Base-by-base conservation (phyloP, 768 basidiomycete species). In the Rhizopogon vinicolor region DNA sequence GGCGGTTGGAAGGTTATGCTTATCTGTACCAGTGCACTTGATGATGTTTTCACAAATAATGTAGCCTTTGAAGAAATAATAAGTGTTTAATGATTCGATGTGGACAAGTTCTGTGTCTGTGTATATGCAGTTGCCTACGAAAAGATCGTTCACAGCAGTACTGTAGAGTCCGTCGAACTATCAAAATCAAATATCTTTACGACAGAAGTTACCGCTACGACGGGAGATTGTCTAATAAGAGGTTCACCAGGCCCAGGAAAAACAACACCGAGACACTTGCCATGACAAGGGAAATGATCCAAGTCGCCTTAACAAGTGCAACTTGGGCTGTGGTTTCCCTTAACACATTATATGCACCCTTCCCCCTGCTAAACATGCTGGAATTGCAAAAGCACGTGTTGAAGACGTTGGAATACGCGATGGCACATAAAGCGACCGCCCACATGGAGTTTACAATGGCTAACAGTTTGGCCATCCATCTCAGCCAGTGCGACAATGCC, bases 281-380 rank as follows among this genome's bases (percentile, higher is more conserved):
- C 2, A 78, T 61, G 8, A 54, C 59, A 0, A 74, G 65, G 1
- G 68, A 76, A 0, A 74, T 73, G 44, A 71, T 66, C 76, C 76
- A 76, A 16, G 71, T 71, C 0, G 10, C 33, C 35, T 54, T 64
- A 62, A 70, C 69, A 39, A 52, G 29, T 6, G 40, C 22, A 9
- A 72, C 22, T 44, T 74, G 74, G 3, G 44, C 53, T 0, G 9
- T 0, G 3, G 0, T 3, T 0, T 51, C 44, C 1, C 13, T 7
- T 1, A 76, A 66, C 13, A 77, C 65, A 13, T 63, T 46, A 44
- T 67, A 76, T 2, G 73, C 72, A 0, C 18, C 39, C 0, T 41
- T 5, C 12, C 66, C 62, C 59, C 64, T 57, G 0, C 39, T 42
- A 1, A 53, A 50, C 2, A 68, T 58, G 48, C 62, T 67, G 28